phyloP scores from a whole-genome alignment of 2,329 filamentous ascomycete species.

The Gaeumannomyces sp. region DNA sequence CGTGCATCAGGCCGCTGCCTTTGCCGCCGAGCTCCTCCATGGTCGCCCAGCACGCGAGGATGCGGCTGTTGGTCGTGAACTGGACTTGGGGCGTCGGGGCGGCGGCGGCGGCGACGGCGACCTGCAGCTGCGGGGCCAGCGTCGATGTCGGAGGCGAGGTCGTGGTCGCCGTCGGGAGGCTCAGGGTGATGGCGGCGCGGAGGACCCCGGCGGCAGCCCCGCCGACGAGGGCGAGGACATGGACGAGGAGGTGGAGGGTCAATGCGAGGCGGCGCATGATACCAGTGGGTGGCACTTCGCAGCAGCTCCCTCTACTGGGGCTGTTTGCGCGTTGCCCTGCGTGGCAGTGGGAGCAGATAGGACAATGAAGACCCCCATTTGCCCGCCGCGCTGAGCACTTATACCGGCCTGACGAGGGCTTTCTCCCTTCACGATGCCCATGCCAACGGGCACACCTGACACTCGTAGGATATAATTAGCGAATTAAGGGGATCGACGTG shows the following conservation, averaged over 20 bases:
- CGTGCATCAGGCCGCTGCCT: no score
- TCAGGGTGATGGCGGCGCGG: neutral
- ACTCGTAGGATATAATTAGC: no score
- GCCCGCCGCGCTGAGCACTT: no score
- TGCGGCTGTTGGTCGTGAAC: no score
- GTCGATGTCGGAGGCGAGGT: neutral
- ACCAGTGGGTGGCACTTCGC: neutral
- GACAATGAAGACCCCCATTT: neutral
- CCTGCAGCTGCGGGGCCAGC: neutral
- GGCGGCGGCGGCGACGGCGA: neutral
- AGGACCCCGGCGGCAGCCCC: neutral
- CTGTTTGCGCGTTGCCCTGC: neutral
- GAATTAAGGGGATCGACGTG: no score
- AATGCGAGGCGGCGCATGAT: conserved; percentile 1
- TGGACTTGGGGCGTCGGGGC: no score
- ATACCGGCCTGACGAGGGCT: no score
- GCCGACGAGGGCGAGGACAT: neutral
- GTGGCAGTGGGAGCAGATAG: neutral
- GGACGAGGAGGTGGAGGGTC: neutral
- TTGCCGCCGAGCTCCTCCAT: no score
- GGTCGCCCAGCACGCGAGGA: no score
- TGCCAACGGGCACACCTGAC: no score
- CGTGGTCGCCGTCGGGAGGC: neutral
- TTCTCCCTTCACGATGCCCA: no score
- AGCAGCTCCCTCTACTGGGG: neutral